Base-by-base conservation (phyloP, 2,329 filamentous ascomycete species). In the Botryotinia calthae region DNA sequence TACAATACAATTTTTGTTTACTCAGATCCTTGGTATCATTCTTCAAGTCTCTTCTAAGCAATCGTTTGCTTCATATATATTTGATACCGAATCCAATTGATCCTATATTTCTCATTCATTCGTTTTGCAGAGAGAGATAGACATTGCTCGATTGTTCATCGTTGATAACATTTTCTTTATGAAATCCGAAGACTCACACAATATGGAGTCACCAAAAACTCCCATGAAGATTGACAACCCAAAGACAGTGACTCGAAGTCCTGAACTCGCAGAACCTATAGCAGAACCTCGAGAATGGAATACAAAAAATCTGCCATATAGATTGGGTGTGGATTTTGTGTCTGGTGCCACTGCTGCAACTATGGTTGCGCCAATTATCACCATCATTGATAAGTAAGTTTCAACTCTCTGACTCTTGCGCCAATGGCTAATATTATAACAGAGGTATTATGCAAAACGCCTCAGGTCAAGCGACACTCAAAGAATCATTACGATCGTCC, bases 391-490 rank as follows among this genome's bases (percentile, higher is more conserved):
- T 82, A 89, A 91, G 92, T 95, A 84, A 74, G 84, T 79, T 31
- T 48, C 44, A 25, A 40, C 9, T 44, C 28, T 44, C 37, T n/a
- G 51, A 31, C 25, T 54, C 48, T 58, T 62, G 61, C 54, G 34
- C 69, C 44, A 67, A 67, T 44, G 67, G 58, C 75, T 79, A 68
- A 79, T 59, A 40, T 28, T 76, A 31, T 76, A 31, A 40, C 77
- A 92, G 91, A 80, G 90, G 88, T 73, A 93, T 94, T 79, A 94
- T 94, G 85, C 91, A 94, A 83, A 94, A 94, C 81, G 90, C 92
- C n/a, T 92, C 91, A 1, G 91, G 91, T 75, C 86, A 89, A 75
- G 85, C 84, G 75, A 85, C 88, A 8, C 85, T 94, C 72, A 81
- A 82, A 75, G 81, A 82, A 58, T 93, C 90, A 51, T 81, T 94